Conservation (phyloP, 1,284 basidiomycete species). For the Cystobasidiaceae sp. region DNA sequence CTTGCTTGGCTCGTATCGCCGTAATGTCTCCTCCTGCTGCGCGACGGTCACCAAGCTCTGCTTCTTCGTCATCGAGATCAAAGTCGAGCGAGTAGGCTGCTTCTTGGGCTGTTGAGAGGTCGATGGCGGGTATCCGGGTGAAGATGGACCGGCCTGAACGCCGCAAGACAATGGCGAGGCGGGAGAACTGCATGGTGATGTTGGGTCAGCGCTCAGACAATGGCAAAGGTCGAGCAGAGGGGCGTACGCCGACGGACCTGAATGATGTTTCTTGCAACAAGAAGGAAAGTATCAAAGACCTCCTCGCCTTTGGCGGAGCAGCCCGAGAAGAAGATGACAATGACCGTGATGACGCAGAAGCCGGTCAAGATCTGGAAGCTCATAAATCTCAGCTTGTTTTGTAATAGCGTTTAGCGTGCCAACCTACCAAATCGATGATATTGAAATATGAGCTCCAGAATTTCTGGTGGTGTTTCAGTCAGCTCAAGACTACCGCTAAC, state of each 20-base stretch:
- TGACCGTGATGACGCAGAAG: conserved; percentile 78
- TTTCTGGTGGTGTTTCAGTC: conserved; percentile 65
- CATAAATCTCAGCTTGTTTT: not conserved
- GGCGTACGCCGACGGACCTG: conserved; percentile 60
- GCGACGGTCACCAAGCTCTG: conserved; percentile 36
- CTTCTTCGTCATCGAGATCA: conserved; percentile 59
- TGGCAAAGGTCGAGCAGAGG: not conserved
- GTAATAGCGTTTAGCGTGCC: not conserved
- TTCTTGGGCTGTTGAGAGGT: conserved; percentile 57
- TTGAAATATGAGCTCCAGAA: conserved; percentile 83
- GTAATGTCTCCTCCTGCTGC: conserved; percentile 28
- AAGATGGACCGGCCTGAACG: conserved; percentile 92
- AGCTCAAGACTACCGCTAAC: no score
- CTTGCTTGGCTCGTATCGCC: conserved; percentile 7
- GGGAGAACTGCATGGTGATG: conserved; percentile 43
- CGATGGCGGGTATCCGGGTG: conserved; percentile 83
- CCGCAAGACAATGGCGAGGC: conserved; percentile 80
- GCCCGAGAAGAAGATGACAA: conserved; percentile 74
- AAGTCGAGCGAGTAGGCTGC: conserved; percentile 54
- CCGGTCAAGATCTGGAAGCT: conserved; percentile 24
- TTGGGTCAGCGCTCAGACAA: not conserved
- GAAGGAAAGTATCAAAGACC: conserved; percentile 77
- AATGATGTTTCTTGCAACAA: conserved; percentile 81
- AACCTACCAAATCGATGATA: conserved; percentile 30
- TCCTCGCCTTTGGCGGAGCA: conserved; percentile 82